Conservation (phyloP, 306 rosid genomes). For the Citrullus amarus region DNA sequence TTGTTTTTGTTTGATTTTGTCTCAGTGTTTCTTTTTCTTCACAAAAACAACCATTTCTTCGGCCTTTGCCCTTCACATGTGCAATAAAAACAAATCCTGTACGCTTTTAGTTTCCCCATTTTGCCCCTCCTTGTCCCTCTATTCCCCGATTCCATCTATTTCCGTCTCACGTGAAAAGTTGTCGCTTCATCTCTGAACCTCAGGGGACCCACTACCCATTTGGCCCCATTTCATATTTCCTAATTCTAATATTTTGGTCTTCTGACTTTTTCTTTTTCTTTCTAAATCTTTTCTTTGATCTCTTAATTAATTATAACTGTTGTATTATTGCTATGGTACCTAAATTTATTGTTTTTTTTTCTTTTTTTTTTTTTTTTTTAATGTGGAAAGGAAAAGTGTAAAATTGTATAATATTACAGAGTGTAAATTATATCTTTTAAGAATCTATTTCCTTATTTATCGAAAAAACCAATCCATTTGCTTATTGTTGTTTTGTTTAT, state of each 20-base stretch:
- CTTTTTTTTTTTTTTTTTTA: background rate
- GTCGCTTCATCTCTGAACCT: background rate
- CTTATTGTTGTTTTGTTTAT: too few species aligned
- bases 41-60: background rate
- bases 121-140: background rate
- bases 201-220: background rate
- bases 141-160: background rate
- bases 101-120: background rate
- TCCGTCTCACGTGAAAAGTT: background rate
- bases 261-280: background rate
- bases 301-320: background rate
- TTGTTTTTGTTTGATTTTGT: background rate
- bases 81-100: constrained; percentile 1
- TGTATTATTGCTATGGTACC: background rate
- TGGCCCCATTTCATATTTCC: background rate
- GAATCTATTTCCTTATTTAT: too few species aligned
- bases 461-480: too few species aligned
- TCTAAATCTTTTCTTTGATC: background rate
- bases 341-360: background rate
- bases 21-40: background rate
- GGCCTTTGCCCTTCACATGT: background rate
- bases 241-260: background rate
- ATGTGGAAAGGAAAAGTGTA: background rate
- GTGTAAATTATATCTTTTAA: too few species aligned
- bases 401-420: too few species aligned